Percentiles rank a stretch among this genome's conserved stretches.
Evolutionary conservation across 23 red algal species (phyloP).

Genomic region (Agarophyton chilense): DNA sequence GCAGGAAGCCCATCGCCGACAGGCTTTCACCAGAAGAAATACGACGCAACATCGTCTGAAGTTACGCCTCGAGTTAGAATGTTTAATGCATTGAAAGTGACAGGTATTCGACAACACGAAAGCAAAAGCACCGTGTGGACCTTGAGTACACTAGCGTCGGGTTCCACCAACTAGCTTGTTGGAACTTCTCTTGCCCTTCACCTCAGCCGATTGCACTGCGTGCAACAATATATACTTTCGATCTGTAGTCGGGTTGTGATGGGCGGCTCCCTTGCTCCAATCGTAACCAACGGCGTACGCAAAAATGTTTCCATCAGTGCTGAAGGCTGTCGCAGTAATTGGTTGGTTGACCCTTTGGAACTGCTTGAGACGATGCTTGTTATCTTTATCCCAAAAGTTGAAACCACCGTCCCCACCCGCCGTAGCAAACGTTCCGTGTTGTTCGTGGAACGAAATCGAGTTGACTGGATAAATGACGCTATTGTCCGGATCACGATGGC

Average conservation of each 20-base stretch:
- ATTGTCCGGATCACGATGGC: constrained; percentile 86
- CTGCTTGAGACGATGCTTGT: constrained; percentile 92
- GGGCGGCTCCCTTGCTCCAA: constrained; percentile 90
- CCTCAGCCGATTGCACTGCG: constrained; percentile 82
- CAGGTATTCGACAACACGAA: neutral
- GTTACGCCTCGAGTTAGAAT: constrained; percentile 1
- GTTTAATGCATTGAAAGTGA: constrained; percentile 9
- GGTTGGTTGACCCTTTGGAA: constrained; percentile 91
- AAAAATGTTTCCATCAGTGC: constrained; percentile 86
- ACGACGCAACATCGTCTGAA: neutral
- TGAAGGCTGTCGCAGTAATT: constrained; percentile 86
- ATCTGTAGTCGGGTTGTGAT: constrained; percentile 58
- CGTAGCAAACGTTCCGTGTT: constrained; percentile 86
- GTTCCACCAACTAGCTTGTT: constrained; percentile 27
- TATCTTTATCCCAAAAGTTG: constrained; percentile 98
- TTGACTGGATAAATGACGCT: constrained; percentile 84
- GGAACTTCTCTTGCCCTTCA: constrained; percentile 63
- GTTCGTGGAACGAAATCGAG: constrained; percentile 89
- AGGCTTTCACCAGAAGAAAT: too few relatives aligned
- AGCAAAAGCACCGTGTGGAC: neutral
- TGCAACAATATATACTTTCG: constrained; percentile 91
- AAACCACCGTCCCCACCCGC: constrained; percentile 85
- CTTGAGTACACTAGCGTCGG: neutral
- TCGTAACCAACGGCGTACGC: constrained; percentile 97
- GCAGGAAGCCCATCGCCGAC: too few relatives aligned